Conservation (phyloP, 768 basidiomycete species). For the Lentinula aciculospora region DNA sequence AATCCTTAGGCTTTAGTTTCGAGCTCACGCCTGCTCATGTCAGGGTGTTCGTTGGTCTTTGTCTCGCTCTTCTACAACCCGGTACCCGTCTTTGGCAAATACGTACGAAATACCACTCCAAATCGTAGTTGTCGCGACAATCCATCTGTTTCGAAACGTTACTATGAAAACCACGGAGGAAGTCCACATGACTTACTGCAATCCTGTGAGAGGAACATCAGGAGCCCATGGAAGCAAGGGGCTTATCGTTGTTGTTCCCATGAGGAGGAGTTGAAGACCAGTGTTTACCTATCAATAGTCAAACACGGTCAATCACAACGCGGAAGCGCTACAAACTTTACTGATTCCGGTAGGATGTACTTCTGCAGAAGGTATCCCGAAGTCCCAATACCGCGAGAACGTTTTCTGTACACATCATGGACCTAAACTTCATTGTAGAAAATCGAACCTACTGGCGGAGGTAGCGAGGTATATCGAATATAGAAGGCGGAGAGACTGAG, state of each 20-base stretch:
- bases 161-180: slow-evolving; percentile 5
- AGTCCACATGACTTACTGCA: slow-evolving; percentile 58
- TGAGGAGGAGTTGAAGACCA: slow-evolving; percentile 82
- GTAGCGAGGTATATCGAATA: slow-evolving; percentile 86
- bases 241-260: slow-evolving; percentile 84
- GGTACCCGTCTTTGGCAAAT: slow-evolving; percentile 70
- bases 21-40: neutral
- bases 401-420: slow-evolving; percentile 61
- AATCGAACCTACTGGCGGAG: slow-evolving; percentile 63
- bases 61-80: slow-evolving; percentile 39
- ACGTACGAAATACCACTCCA: slow-evolving; percentile 88
- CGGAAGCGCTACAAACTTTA: slow-evolving; percentile 47
- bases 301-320: slow-evolving; percentile 2
- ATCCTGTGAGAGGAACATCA: slow-evolving; percentile 44
- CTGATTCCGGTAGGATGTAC: slow-evolving; percentile 91
- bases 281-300: slow-evolving; percentile 70
- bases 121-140: slow-evolving; percentile 86
- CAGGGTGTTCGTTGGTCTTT: slow-evolving; percentile 18
- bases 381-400: slow-evolving; percentile 90
- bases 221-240: slow-evolving; percentile 70
- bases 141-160: slow-evolving; percentile 45
- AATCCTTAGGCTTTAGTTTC: neutral
- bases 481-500: slow-evolving; percentile 88
- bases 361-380: slow-evolving; percentile 92
- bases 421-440: neutral